phyloP scores from a whole-genome alignment of 2,329 filamentous ascomycete genomes.

The Trichoderma brevicompactum region DNA sequence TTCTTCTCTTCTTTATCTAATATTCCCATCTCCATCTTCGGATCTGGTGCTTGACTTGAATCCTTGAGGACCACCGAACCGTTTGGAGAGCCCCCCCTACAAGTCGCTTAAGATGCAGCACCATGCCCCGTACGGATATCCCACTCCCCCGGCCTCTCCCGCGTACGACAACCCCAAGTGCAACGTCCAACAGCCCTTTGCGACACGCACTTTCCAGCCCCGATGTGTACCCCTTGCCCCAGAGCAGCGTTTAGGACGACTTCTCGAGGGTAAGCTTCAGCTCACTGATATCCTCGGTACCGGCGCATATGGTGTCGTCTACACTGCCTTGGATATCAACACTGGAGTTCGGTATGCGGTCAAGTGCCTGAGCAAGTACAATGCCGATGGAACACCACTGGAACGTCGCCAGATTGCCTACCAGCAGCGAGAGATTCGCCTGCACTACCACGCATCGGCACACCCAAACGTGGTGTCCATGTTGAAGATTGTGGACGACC shows the following conservation, averaged over 20 bases:
- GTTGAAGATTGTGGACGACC: constrained; percentile 88
- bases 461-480: constrained; percentile 94
- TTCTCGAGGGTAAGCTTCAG: constrained; percentile 82
- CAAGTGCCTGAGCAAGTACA: constrained; percentile 94
- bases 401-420: constrained; percentile 86
- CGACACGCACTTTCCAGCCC: constrained; percentile 47
- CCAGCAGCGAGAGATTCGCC: constrained; percentile 88
- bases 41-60: constrained; percentile 19
- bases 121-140: constrained; percentile 61
- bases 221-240: constrained; percentile 65
- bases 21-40: constrained; percentile 16
- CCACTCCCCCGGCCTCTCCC: constrained; percentile 62
- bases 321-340: constrained; percentile 82
- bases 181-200: constrained; percentile 44
- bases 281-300: constrained; percentile 85
- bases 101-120: constrained; percentile 58
- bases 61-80: constrained; percentile 14
- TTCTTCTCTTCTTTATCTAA: constrained; percentile 12
- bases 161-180: constrained; percentile 56
- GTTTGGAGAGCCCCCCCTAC: constrained; percentile 12
- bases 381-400: constrained; percentile 69
- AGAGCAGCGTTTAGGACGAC: constrained; percentile 83
- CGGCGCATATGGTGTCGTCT: constrained; percentile 96
- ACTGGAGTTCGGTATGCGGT: constrained; percentile 86
- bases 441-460: constrained; percentile 86